phyloP scores from a whole-genome alignment of 139 green algal genomes.

The Picochlorum sp. region DNA sequence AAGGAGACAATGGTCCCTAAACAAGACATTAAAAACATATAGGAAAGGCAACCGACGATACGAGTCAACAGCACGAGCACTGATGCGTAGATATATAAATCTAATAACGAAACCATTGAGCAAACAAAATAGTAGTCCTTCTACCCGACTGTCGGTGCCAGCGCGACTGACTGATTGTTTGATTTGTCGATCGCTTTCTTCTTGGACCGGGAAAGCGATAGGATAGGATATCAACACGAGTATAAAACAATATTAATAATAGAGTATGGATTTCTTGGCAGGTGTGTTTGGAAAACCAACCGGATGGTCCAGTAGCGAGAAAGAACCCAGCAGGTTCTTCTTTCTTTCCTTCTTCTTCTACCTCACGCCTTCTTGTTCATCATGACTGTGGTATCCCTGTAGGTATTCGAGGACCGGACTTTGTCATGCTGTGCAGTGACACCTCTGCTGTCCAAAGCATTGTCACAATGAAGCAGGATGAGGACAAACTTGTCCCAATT shows the following conservation, averaged over 20 bases:
- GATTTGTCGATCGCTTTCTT: neutral
- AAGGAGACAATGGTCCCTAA: no score
- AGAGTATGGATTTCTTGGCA: conserved; percentile 2
- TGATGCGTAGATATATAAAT: no score
- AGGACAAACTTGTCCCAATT: conserved; percentile 64
- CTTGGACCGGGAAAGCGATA: neutral
- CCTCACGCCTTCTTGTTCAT: neutral
- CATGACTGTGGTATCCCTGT: no score
- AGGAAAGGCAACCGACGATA: no score
- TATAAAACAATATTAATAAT: neutral
- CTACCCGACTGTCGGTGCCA: no score
- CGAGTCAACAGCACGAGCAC: no score
- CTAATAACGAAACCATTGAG: no score
- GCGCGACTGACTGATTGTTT: no score
- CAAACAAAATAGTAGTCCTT: no score
- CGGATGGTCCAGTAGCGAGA: neutral
- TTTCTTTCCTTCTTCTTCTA: neutral
- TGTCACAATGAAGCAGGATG: conserved; percentile 95
- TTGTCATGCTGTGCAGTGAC: conserved; percentile 92
- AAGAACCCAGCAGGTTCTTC: neutral
- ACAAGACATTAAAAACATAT: no score
- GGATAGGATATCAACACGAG: neutral
- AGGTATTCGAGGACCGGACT: conserved; percentile 76
- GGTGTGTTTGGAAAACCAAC: neutral
- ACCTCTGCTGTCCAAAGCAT: conserved; percentile 80